Evolutionary conservation across 805 yeast genomes (phyloP).

Genomic region (Tetrapisispora arboricola): DNA sequence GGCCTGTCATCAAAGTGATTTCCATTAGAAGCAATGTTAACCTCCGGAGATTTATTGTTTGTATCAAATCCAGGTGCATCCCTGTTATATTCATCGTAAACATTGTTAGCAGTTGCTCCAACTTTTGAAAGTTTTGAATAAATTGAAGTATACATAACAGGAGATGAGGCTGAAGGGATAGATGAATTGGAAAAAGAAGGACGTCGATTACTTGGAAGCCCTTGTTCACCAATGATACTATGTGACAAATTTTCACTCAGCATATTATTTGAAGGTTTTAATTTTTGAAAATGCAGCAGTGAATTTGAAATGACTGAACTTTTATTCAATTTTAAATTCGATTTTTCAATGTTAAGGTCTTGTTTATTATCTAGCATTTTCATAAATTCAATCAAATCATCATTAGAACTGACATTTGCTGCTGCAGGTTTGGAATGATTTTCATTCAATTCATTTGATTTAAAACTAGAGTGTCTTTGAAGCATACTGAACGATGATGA

Average conservation of each 20-base stretch:
- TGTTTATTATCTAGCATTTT: conserved; percentile 56
- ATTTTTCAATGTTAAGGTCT: conserved; percentile 33
- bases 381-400: conserved; percentile 59
- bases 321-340: conserved; percentile 3
- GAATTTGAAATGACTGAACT: conserved; percentile 34
- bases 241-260: conserved; percentile 46
- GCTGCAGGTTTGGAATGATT: conserved; percentile 9
- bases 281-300: conserved; percentile 39
- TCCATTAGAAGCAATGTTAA: not conserved
- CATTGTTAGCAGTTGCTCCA: conserved; percentile 8
- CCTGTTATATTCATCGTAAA: not conserved
- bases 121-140: conserved; percentile 22
- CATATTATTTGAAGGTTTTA: conserved; percentile 44
- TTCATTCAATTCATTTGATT: conserved; percentile 25
- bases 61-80: not conserved
- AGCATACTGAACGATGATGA: conserved; percentile 69
- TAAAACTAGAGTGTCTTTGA: conserved; percentile 38
- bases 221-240: conserved; percentile 31
- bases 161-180: conserved; percentile 23
- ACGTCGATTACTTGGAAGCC: conserved; percentile 7
- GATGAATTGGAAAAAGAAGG: conserved; percentile 29
- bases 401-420: conserved; percentile 2
- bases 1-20: conserved; percentile 1
- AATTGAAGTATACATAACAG: conserved; percentile 21
- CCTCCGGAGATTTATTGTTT: not conserved